These are phyloP conservation scores for Vaucheria bursata DNA, from an alignment of 352 stramenopile genomes.

Conservation along the genomic window DNA sequence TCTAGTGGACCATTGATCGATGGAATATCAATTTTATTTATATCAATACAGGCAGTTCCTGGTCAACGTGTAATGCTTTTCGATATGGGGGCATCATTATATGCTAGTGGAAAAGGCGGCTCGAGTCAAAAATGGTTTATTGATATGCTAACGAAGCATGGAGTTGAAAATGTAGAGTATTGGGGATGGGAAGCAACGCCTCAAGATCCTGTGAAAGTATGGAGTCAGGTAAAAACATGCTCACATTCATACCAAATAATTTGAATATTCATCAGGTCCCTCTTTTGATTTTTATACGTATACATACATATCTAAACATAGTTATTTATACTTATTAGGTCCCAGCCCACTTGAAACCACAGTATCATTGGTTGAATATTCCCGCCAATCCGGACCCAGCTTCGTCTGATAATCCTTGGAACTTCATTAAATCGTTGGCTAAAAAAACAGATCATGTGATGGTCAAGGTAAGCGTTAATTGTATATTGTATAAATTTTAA, in stretches of 20 bases:
- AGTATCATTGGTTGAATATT: slow-evolving; percentile 6
- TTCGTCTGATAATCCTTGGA: slow-evolving; percentile 5
- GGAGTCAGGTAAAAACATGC: background rate
- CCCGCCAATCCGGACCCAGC: background rate
- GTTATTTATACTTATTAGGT: too few species aligned
- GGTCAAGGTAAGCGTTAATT: too few species aligned
- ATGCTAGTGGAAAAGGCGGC: background rate
- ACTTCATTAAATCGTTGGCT: background rate
- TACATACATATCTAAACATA: too few species aligned
- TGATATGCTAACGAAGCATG: background rate
- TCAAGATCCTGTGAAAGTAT: background rate
- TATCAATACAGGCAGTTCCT: background rate
- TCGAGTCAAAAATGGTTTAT: background rate
- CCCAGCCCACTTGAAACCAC: background rate
- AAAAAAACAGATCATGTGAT: background rate
- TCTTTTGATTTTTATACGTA: too few species aligned
- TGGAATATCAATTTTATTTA: too few species aligned
- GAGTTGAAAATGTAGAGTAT: background rate
- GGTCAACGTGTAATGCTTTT: slow-evolving; percentile 3
- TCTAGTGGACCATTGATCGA: too few species aligned
- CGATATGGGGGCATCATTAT: background rate
- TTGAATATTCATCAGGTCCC: too few species aligned
- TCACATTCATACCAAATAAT: too few species aligned
- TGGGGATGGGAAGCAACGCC: background rate
- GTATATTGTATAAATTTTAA: too few species aligned